Evolutionary conservation across 352 stramenopile species (phyloP), one percentile per base, ranked within the genome.

Genomic region (Pythium oligandrum): DNA sequence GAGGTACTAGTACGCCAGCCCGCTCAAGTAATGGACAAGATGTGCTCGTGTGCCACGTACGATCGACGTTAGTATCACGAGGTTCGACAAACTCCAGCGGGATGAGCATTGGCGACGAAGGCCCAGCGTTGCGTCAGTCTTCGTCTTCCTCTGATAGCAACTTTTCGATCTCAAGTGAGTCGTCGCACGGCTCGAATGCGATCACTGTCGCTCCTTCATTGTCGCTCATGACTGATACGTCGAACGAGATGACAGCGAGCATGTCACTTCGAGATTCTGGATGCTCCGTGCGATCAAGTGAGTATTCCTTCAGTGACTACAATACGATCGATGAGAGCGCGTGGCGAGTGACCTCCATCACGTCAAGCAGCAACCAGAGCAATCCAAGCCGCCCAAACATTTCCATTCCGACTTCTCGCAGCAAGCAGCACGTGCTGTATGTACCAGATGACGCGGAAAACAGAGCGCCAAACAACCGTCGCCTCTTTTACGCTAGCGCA

Each of bases 301-400:
- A 65, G 44, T 78, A 76, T 51, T 85, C 77, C 30, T 67, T 84
- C 51, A 88, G 72, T 48, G 72, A 84, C 38, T 62, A 75, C n/a
- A 76, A 86, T 52, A 66, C 64, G n/a, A 76, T 78, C 32, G 72
- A 82, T 8, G 74, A 66, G n/a, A 51, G 59, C 38, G 43, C 49
- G n/a, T 50, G 57, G 12, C 56, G 56, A 3, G 55, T 64, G 45
- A 64, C 50, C 26, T 58, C 40, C 44, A 76, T 52, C 51, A 71
- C 34, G 36, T 11, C 37, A 53, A 46, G 43, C 43, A 39, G 34
- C 30, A 40, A 46, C 42, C 46, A 70, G 17, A 26, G 17, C 17
- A 26, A 26, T 26, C 17, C 17, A 26, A 26, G 17, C 17, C 17
- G 17, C 17, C 17, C 17, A 26, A 26, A 26, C 17, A 26, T 26